Evolutionary conservation across 2,329 filamentous ascomycete species (phyloP).

Genomic region (Dendrostoma leiphaemia): DNA sequence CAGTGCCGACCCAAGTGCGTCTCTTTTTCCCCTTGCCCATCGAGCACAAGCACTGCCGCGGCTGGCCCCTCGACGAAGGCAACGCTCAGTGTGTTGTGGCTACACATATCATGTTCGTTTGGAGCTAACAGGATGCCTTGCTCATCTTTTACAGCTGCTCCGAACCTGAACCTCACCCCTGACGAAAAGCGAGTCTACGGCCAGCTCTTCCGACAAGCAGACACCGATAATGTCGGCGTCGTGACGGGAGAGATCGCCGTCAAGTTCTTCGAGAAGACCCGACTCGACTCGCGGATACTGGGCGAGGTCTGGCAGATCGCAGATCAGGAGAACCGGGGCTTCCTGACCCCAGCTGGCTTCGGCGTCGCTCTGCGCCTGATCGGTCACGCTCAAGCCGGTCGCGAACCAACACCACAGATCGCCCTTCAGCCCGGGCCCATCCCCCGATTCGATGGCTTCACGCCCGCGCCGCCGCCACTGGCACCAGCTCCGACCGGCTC

Average conservation of each 20-base stretch:
- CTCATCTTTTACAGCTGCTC: constrained; percentile 42
- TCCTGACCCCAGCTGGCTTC: constrained; percentile 90
- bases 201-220: constrained; percentile 89
- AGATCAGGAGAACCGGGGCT: constrained; percentile 92
- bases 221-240: constrained; percentile 86
- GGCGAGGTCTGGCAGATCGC: constrained; percentile 99
- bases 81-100: not conserved
- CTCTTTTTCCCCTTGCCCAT: not conserved
- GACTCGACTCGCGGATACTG: constrained; percentile 78
- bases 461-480: constrained; percentile 45
- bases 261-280: constrained; percentile 96
- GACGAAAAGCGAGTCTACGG: constrained; percentile 95
- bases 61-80: not conserved
- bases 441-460: constrained; percentile 85
- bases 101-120: not conserved
- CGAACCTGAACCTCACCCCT: constrained; percentile 78
- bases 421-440: constrained; percentile 85
- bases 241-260: constrained; percentile 95
- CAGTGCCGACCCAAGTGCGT: constrained; percentile 16
- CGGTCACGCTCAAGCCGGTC: constrained; percentile 88
- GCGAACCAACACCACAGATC: constrained; percentile 76
- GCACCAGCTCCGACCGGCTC: constrained; percentile 37
- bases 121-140: constrained; percentile 4
- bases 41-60: not conserved
- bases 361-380: constrained; percentile 91